Evolutionary conservation across 257 asterid species (phyloP), one percentile per base, ranked within the genome.

Genomic region (Nicotiana tomentosiformis): DNA sequence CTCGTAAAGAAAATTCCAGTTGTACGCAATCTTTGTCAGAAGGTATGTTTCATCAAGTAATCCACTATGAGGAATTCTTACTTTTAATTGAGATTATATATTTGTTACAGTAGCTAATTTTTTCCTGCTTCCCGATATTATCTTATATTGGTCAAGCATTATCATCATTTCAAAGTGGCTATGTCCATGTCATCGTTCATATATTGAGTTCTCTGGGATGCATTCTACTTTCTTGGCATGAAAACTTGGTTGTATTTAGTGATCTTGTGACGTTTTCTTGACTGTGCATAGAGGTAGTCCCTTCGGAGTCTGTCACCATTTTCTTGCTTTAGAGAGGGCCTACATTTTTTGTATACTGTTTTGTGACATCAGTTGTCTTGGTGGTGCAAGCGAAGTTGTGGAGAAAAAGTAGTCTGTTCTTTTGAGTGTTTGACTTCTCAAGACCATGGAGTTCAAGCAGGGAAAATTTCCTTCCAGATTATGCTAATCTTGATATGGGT

Each of bases 21-120:
- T 66, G 80, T 95, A 58, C 91, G 98, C 43, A 93, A 93, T 87
- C 91, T 95, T 82, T 93, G 97, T 90, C 95, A 88, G 77, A 95
- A 95, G 97, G 99, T 95, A 89, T 57, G 49, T 72, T 76, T 74
- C 80, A 74, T 74, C 26, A 32, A 4, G 66, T 14, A 65, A 29
- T 65, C 70, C 30, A 65, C 70, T 62, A 64, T 26, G 39, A 15
- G 16, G 43, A 74, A 74, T 15, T 74, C 80, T 49, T 74, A 49
- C 23, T 26, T 26, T 49, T 49, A 49, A n/a, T 49, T 74, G 62
- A 46, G 62, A 74, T 74, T 26, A 74, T 26, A 14, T 20, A 74
- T 74, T 49, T 74, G 16, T 26, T 49, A 4, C 16, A 7, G 1
- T 14, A 23, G 43, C 62, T 26, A 0, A 49, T 51, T 74, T 74